Conservation (phyloP, 495 filamentous ascomycete genomes). For the Aspergillus conjunctus region DNA sequence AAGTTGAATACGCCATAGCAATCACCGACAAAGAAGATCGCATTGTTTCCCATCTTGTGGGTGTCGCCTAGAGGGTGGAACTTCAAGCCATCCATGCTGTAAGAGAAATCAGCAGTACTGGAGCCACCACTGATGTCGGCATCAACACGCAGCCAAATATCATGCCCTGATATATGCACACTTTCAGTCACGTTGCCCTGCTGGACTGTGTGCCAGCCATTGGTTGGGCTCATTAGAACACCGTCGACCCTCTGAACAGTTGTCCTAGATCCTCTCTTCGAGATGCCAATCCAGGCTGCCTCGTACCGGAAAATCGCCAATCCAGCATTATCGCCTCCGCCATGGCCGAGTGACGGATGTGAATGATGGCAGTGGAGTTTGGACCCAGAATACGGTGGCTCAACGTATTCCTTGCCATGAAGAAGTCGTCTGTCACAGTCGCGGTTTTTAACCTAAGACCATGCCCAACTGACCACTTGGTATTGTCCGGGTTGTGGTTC, state of each 20-base stretch:
- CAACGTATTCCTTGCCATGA: conserved; percentile 56
- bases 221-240: too few relatives aligned
- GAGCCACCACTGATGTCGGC: neutral
- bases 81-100: neutral
- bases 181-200: neutral
- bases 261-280: neutral
- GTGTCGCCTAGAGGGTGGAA: neutral
- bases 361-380: conserved; percentile 45
- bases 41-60: neutral
- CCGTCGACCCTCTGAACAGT: neutral
- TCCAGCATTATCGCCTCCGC: conserved; percentile 53
- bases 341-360: conserved; percentile 50
- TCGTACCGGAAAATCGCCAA: conserved; percentile 53
- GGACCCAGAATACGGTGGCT: conserved; percentile 55
- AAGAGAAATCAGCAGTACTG: neutral
- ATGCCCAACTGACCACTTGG: conserved; percentile 29
- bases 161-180: neutral
- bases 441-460: conserved; percentile 49
- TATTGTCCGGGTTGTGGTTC: conserved; percentile 61
- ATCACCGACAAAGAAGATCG: neutral
- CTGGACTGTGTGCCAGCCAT: neutral
- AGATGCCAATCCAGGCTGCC: conserved; percentile 53
- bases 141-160: neutral
- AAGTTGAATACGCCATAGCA: neutral
- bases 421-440: conserved; percentile 55